These are phyloP conservation scores for Myrmaecium sp. DNA, from an alignment of 2,329 filamentous ascomycete species.

Conservation along the genomic window DNA sequence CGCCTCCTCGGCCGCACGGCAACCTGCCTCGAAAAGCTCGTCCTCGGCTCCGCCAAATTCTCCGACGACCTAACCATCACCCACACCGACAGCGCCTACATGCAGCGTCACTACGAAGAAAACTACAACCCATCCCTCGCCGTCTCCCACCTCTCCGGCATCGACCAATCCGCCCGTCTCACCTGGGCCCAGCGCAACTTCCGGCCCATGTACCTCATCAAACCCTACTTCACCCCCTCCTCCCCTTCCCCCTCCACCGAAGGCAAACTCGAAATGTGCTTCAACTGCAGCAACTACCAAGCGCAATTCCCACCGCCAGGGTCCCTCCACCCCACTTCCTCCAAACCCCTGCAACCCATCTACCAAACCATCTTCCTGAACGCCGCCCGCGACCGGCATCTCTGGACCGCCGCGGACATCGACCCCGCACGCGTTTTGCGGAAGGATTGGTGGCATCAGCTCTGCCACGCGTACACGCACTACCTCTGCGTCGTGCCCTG, in stretches of 20 bases:
- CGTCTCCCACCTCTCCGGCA: conserved; percentile 23
- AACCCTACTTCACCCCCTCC: too few species aligned
- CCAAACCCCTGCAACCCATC: conserved; percentile 42
- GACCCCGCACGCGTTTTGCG: conserved; percentile 42
- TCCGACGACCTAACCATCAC: conserved; percentile 57
- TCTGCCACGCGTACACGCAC: conserved; percentile 46
- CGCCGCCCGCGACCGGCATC: conserved; percentile 33
- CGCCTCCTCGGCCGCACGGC: conserved; percentile 41
- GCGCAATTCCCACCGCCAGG: conserved; percentile 48
- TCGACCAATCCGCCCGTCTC: conserved; percentile 25
- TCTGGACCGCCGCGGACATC: conserved; percentile 45
- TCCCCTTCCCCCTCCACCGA: conserved; percentile 34
- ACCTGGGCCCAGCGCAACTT: conserved; percentile 34
- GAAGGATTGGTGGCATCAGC: conserved; percentile 51
- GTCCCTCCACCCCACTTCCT: too few species aligned
- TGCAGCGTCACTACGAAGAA: conserved; percentile 52
- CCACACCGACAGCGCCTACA: conserved; percentile 47
- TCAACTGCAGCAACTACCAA: conserved; percentile 63
- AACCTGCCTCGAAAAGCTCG: conserved; percentile 43
- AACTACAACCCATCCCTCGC: conserved; percentile 33
- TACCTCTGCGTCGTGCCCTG: conserved; percentile 50
- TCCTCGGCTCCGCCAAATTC: conserved; percentile 55
- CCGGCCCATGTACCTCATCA: conserved; percentile 49
- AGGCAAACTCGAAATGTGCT: conserved; percentile 44
- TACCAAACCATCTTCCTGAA: conserved; percentile 56